Conservation (phyloP, 371 early-diverging fungal species). For the Funneliformis caledonium region DNA sequence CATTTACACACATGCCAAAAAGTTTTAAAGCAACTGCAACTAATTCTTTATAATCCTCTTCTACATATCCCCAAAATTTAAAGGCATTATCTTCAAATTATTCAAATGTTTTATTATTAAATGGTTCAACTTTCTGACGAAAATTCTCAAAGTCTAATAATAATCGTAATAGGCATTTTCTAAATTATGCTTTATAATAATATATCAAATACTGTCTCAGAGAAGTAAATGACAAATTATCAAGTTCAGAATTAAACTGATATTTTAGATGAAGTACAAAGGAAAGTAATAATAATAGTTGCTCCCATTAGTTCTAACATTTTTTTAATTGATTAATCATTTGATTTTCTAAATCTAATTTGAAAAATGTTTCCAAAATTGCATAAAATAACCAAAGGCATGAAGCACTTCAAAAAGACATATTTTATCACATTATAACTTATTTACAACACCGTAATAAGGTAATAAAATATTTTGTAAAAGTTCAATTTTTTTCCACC, state of each 20-base stretch:
- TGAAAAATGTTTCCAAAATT: background rate
- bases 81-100: background rate
- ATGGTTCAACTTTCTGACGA: background rate
- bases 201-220: background rate
- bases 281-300: constrained; percentile 2
- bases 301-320: background rate
- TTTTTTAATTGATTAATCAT: background rate
- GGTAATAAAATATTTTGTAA: background rate
- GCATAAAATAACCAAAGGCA: background rate
- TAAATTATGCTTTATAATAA: constrained; percentile 1
- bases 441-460: background rate
- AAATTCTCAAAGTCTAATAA: constrained; percentile 3
- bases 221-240: constrained; percentile 20
- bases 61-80: background rate
- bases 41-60: background rate
- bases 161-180: background rate
- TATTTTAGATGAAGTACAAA: constrained; percentile 10
- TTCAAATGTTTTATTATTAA: constrained; percentile 6
- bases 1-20: background rate
- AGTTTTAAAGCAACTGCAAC: background rate
- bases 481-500: background rate
- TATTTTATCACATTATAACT: constrained; percentile 8
- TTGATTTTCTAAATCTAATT: background rate
- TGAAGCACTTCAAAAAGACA: background rate
- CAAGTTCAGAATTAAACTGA: background rate